A percentile compares a stretch with the other conserved stretches of the same genome.
phyloP scores from a whole-genome alignment of 2,329 filamentous ascomycete species.

The Penicillium polonicum region DNA sequence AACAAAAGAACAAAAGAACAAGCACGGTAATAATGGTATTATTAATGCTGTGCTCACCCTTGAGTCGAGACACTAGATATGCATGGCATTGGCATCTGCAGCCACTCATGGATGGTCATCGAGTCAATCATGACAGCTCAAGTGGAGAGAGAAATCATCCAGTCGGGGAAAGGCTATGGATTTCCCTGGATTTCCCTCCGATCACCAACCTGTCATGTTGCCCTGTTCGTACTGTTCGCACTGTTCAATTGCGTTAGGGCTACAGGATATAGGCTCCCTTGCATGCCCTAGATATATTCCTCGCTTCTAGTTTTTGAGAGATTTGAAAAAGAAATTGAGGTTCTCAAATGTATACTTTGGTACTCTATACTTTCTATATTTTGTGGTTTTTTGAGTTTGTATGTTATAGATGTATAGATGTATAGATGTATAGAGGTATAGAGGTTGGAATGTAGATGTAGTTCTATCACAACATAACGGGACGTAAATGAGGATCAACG shows the following conservation, averaged over 20 bases:
- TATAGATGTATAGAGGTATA: not conserved
- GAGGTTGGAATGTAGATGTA: too few relatives aligned
- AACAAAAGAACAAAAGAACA: not conserved
- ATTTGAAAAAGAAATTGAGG: too few relatives aligned
- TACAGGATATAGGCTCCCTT: not conserved
- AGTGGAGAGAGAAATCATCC: not conserved
- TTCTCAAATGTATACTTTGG: not conserved
- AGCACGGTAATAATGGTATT: not conserved
- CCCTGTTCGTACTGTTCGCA: not conserved
- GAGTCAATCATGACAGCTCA: not conserved
- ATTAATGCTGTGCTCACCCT: not conserved
- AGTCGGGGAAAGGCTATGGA: not conserved
- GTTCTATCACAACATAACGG: not conserved
- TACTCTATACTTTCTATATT: not conserved
- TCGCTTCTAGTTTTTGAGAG: not conserved
- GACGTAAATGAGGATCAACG: constrained; percentile 13
- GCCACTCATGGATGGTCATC: not conserved
- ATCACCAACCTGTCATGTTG: not conserved
- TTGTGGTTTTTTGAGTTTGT: not conserved
- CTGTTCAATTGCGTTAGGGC: not conserved
- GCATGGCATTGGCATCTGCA: not conserved
- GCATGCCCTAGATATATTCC: not conserved
- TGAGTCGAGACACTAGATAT: not conserved
- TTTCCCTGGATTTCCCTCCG: not conserved
- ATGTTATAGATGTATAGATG: not conserved